Conservation (phyloP, 164 flowering plant species). For the Vitis cinerea region DNA sequence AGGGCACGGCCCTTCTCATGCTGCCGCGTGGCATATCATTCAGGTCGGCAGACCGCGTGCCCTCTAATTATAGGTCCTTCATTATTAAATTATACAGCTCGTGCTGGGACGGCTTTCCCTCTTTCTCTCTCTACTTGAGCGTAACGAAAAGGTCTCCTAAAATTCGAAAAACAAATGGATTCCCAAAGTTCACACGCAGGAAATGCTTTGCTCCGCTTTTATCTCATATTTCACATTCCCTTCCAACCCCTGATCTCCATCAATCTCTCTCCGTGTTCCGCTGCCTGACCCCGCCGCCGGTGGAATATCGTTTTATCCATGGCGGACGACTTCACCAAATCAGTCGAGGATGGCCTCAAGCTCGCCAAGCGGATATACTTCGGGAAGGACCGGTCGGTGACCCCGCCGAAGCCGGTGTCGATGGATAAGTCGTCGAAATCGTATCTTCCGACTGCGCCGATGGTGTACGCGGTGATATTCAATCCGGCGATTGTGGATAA, state of each 20-base stretch:
- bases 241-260: background rate
- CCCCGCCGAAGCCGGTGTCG: conserved; percentile 56
- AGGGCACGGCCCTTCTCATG: too few species aligned
- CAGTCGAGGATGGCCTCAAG: conserved; percentile 84
- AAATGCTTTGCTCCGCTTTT: too few species aligned
- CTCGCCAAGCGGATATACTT: conserved; percentile 74
- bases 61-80: too few species aligned
- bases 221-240: too few species aligned
- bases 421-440: conserved; percentile 44
- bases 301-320: conserved; percentile 6
- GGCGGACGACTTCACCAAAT: conserved; percentile 57
- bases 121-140: too few species aligned
- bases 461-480: conserved; percentile 75
- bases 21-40: too few species aligned
- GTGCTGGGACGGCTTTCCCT: too few species aligned
- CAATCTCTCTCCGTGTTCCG: background rate
- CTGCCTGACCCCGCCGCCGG: background rate
- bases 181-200: too few species aligned
- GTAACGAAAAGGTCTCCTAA: too few species aligned
- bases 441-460: conserved; percentile 65
- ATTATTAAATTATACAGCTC: too few species aligned
- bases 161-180: too few species aligned
- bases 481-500: conserved; percentile 88
- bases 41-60: too few species aligned
- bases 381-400: conserved; percentile 69